Conservation (phyloP, 148 eudicot genomes). For the Arctostaphylos glauca region DNA sequence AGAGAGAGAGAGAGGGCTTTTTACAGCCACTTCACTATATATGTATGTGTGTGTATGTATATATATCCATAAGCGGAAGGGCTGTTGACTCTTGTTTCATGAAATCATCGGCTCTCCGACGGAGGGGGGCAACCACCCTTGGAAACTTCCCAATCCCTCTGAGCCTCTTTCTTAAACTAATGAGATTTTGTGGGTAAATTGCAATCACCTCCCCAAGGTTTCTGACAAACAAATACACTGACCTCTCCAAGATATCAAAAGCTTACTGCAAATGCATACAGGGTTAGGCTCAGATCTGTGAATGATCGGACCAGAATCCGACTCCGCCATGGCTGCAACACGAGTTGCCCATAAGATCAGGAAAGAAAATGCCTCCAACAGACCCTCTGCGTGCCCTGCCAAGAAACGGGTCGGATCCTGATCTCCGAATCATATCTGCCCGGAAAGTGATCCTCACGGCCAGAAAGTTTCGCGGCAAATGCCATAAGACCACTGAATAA, state of each 20-base stretch:
- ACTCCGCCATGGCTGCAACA: background rate
- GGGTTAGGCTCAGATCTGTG: background rate
- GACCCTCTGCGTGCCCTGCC: background rate
- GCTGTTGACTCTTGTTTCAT: slow-evolving; percentile 8
- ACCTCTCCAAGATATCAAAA: background rate
- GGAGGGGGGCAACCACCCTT: slow-evolving; percentile 20
- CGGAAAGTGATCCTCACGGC: background rate
- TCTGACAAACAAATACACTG: too few species aligned
- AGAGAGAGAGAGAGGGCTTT: background rate
- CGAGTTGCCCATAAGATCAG: background rate
- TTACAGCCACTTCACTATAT: background rate
- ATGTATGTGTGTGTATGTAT: background rate
- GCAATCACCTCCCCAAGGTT: too few species aligned
- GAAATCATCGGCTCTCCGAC: slow-evolving; percentile 15
- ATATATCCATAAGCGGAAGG: background rate
- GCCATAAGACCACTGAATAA: too few species aligned
- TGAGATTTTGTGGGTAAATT: background rate
- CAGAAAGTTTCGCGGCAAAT: background rate
- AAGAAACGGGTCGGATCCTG: background rate
- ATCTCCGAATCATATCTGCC: background rate
- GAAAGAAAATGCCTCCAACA: background rate
- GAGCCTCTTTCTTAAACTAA: slow-evolving; percentile 24
- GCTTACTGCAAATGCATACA: background rate
- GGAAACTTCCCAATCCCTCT: slow-evolving; percentile 15
- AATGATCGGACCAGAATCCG: background rate